Conservation (phyloP, 768 basidiomycete species). For the Tricholoma matsutake region DNA sequence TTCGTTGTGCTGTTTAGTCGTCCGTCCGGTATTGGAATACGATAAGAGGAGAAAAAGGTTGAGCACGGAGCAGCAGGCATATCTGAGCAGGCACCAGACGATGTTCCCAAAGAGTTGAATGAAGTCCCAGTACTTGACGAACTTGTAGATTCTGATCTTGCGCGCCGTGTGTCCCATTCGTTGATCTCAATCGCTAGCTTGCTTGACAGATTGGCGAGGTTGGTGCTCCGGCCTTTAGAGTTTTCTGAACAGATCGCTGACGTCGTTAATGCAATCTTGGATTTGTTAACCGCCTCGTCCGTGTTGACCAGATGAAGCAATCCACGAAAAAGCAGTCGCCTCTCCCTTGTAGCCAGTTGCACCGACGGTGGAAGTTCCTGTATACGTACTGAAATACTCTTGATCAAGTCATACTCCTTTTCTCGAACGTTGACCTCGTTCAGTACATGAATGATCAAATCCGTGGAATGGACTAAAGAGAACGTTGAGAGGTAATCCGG, state of each 20-base stretch:
- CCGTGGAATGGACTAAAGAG: constrained; percentile 61
- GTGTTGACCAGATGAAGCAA: constrained; percentile 44
- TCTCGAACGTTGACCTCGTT: constrained; percentile 84
- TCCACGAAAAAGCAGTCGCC: constrained; percentile 73
- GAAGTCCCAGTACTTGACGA: constrained; percentile 22
- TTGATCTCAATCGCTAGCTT: constrained; percentile 40
- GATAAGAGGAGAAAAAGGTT: constrained; percentile 14
- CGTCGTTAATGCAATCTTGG: constrained; percentile 12
- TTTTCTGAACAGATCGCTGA: constrained; percentile 7
- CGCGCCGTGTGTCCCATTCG: constrained; percentile 40
- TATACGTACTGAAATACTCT: constrained; percentile 55
- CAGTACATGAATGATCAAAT: constrained; percentile 71
- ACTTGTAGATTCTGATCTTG: constrained; percentile 39
- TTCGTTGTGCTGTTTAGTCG: constrained; percentile 3
- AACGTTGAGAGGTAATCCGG: constrained; percentile 68
- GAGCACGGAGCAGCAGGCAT: constrained; percentile 9
- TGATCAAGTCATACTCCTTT: constrained; percentile 79
- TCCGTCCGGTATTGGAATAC: constrained; percentile 9
- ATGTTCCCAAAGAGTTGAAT: constrained; percentile 16
- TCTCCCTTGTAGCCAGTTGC: constrained; percentile 64
- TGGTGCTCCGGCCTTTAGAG: constrained; percentile 7
- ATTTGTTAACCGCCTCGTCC: constrained; percentile 16
- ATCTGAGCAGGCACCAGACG: constrained; percentile 10
- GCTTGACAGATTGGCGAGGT: constrained; percentile 24
- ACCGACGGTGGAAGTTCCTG: constrained; percentile 51